Evolutionary conservation across 192 early-diverging fungal species (phyloP), one percentile per base, ranked within the genome.

Genomic region (Funneliformis mosseae): DNA sequence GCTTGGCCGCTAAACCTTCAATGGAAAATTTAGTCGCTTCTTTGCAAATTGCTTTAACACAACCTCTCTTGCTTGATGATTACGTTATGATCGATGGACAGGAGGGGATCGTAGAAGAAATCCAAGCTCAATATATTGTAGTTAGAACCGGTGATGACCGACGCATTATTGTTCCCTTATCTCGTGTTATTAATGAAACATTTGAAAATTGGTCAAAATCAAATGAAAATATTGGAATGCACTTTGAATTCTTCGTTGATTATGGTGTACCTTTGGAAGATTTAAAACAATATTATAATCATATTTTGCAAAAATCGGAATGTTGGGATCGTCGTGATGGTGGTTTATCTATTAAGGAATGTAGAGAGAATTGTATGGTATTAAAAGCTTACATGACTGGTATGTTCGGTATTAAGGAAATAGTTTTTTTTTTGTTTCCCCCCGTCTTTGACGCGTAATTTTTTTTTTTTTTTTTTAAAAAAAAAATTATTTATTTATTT

Each of bases 61-160:
- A 84, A 76, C 83, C 85, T 14, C 77, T 87, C n/a, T 38, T 87
- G 23, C 60, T 87, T 5, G 85, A 84, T 42, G 85, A 87, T 82
- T 81, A 84, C 12, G 83, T 87, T 0, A 4, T 48, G 16, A 75
- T 87, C 8, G 61, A 78, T 64, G 82, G 76, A 12, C 71, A 82
- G 8, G 42, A 81, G 27, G 85, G 85, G 16, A 27, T 46, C 6
- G 78, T 79, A 50, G 85, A 84, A 39, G 85, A 84, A 81, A 87
- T 87, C 39, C 80, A 83, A 61, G 79, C 85, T 12, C 85, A 87
- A 67, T 87, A 81, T 42, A 81, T 87, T 33, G 82, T 87, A 63
- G 69, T 87, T 25, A 80, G 81, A 77, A 84, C 83, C 8, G 10
- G 27, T 43, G 83, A 87, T 23, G 83, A 87, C 27, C 82, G 80